Percentiles rank a stretch among this genome's conserved stretches.
Evolutionary conservation across 345 rosid species (phyloP).

Genomic region (Crucihimalaya himalaica): DNA sequence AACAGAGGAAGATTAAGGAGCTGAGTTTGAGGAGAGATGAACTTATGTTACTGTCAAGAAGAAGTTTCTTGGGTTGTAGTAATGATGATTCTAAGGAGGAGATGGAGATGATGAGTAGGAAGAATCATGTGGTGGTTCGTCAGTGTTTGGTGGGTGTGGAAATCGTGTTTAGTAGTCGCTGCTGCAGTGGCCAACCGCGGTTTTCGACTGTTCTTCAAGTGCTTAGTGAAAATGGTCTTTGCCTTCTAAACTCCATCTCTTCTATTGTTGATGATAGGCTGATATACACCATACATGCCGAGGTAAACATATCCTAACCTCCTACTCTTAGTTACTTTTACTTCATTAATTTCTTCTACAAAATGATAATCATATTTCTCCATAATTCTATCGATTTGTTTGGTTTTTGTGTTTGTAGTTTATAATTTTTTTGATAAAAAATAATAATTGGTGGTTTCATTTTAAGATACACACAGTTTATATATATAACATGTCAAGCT

Average conservation of each 20-base stretch:
- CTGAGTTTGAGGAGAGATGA: constrained; percentile 49
- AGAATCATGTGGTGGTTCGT: constrained; percentile 41
- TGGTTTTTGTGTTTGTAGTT: neutral
- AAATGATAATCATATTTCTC: neutral
- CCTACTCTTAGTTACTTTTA: neutral
- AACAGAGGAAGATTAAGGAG: constrained; percentile 48
- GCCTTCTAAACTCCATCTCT: constrained; percentile 53
- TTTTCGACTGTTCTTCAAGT: constrained; percentile 54
- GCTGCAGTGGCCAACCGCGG: constrained; percentile 35
- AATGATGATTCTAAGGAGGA: constrained; percentile 1
- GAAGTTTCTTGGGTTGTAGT: constrained; percentile 15
- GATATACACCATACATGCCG: constrained; percentile 53
- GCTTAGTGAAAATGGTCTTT: constrained; percentile 51
- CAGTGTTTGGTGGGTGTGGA: constrained; percentile 52
- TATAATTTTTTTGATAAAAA: neutral
- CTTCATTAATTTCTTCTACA: neutral
- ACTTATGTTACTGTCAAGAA: constrained; percentile 41
- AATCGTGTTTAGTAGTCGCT: constrained; percentile 46
- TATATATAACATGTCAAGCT: neutral
- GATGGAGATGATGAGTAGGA: neutral
- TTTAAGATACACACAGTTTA: neutral
- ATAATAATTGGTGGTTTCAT: neutral
- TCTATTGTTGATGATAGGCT: constrained; percentile 49
- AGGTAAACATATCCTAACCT: constrained; percentile 44
- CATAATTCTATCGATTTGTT: neutral